These are phyloP conservation scores for Lecanoromycetidae sp. DNA, from an alignment of 2,329 filamentous ascomycete genomes.

Conservation along the genomic window DNA sequence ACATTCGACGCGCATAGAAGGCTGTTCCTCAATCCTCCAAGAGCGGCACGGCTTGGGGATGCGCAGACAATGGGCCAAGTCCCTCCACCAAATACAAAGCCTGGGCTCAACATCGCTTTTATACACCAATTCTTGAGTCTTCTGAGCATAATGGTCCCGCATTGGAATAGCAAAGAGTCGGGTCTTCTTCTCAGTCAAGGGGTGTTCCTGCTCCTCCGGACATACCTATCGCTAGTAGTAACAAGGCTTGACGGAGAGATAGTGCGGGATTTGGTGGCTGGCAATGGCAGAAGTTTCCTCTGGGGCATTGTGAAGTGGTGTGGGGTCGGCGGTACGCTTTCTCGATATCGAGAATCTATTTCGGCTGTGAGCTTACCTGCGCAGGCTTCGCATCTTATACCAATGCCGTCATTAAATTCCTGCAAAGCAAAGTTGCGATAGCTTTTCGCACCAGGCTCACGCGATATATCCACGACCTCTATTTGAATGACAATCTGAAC, in stretches of 20 bases:
- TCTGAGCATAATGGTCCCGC: conserved; percentile 93
- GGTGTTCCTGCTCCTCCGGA: conserved; percentile 78
- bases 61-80: conserved; percentile 51
- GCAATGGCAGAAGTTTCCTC: conserved; percentile 76
- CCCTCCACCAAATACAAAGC: conserved; percentile 80
- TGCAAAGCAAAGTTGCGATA: conserved; percentile 96
- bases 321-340: conserved; percentile 57
- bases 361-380: not conserved
- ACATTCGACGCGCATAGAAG: conserved; percentile 95
- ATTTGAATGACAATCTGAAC: conserved; percentile 85
- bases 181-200: conserved; percentile 80
- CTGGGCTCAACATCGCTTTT: conserved; percentile 88
- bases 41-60: conserved; percentile 64
- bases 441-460: conserved; percentile 92
- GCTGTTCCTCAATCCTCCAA: conserved; percentile 81
- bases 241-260: conserved; percentile 91
- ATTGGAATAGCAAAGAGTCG: conserved; percentile 92
- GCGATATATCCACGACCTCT: conserved; percentile 92
- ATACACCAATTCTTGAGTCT: conserved; percentile 92
- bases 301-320: conserved; percentile 93
- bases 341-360: too few relatives aligned
- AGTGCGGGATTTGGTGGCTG: conserved; percentile 88
- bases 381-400: conserved; percentile 75
- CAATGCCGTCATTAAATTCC: conserved; percentile 97
- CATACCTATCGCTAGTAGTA: conserved; percentile 86